A percentile compares a stretch with the other conserved stretches of the same genome.
Evolutionary conservation across 495 filamentous ascomycete species (phyloP).

Genomic region (Penicillium argentinense): DNA sequence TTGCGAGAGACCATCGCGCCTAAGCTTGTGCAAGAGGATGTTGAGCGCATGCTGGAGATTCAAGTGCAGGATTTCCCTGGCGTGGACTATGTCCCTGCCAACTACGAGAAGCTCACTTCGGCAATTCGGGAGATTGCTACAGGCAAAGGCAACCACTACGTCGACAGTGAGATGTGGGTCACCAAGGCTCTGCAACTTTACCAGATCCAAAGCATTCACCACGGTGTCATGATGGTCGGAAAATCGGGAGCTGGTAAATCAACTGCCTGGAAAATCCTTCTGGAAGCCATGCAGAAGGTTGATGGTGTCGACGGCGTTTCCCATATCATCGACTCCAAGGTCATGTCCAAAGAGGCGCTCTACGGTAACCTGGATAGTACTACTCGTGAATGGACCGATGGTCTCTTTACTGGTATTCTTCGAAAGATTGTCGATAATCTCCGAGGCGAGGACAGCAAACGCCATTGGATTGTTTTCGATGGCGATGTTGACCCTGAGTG

Average conservation of each 20-base stretch:
- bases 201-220: conserved; percentile 96
- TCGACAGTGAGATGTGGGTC: conserved; percentile 93
- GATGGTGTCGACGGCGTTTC: conserved; percentile 91
- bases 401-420: conserved; percentile 95
- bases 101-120: conserved; percentile 71
- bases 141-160: conserved; percentile 78
- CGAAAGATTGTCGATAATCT: conserved; percentile 99
- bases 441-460: conserved; percentile 90
- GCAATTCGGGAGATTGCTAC: conserved; percentile 80
- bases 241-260: conserved; percentile 95
- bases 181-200: conserved; percentile 93
- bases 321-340: conserved; percentile 98
- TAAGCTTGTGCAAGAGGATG: conserved; percentile 89
- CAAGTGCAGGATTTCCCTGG: conserved; percentile 88
- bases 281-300: conserved; percentile 86
- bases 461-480: conserved; percentile 99
- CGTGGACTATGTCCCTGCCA: conserved; percentile 87
- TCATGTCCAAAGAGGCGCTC: conserved; percentile 97
- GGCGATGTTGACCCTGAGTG: conserved; percentile 98
- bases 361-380: conserved; percentile 96
- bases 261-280: conserved; percentile 87
- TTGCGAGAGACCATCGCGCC: conserved; percentile 97
- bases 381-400: conserved; percentile 97
- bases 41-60: conserved; percentile 80
- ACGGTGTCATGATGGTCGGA: conserved; percentile 99